Conservation (phyloP, 139 green algal genomes). For the Deuterostichococcus epilithicus region DNA sequence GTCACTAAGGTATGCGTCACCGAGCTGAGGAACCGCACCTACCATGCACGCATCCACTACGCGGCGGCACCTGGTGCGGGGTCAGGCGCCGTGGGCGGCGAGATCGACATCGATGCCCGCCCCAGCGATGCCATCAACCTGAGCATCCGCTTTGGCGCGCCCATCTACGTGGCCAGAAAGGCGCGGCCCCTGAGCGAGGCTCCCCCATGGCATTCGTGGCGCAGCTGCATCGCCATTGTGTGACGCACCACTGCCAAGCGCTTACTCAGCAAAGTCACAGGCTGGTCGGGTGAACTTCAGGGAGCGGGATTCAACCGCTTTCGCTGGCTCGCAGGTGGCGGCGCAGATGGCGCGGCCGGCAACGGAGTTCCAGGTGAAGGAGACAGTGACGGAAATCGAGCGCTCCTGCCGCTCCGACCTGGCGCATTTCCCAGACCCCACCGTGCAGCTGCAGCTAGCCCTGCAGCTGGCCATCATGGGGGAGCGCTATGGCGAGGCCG, state of each 20-base stretch:
- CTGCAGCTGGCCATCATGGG: slow-evolving; percentile 75
- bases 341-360: neutral
- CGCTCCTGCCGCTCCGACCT: slow-evolving; percentile 60
- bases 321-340: neutral
- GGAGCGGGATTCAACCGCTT: no score
- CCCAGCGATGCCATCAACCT: slow-evolving; percentile 84
- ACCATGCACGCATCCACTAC: slow-evolving; percentile 53
- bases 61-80: neutral
- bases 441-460: slow-evolving; percentile 67
- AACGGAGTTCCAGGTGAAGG: slow-evolving; percentile 6
- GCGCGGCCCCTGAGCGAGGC: no score
- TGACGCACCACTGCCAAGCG: no score
- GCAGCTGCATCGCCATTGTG: no score
- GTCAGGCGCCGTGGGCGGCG: neutral
- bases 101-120: slow-evolving; percentile 72
- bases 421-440: slow-evolving; percentile 67
- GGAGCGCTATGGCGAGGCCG: slow-evolving; percentile 75
- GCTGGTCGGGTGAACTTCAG: no score
- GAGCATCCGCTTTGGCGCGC: slow-evolving; percentile 65
- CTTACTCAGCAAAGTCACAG: no score
- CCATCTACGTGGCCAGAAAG: slow-evolving; percentile 72
- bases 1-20: slow-evolving; percentile 58
- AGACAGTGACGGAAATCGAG: slow-evolving; percentile 53
- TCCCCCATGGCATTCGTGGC: no score
- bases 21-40: slow-evolving; percentile 51